These are phyloP conservation scores for Boletus semigastroideus DNA, from an alignment of 1,284 basidiomycete genomes.

Conservation along the genomic window DNA sequence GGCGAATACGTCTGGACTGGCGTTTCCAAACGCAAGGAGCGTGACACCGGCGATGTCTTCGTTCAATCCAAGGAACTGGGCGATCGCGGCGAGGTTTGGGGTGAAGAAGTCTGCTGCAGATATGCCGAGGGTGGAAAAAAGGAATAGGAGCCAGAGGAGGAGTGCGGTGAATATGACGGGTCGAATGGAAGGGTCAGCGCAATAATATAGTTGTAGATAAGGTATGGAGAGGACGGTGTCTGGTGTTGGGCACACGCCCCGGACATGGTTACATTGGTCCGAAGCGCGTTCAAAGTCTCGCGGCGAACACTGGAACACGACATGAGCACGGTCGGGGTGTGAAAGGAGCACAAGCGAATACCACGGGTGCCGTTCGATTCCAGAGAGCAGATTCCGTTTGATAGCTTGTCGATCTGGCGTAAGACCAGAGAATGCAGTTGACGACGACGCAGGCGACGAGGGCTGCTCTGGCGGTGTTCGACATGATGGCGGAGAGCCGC, in stretches of 20 bases:
- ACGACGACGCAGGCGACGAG: slow-evolving; percentile 52
- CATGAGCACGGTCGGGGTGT: not conserved
- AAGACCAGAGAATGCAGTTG: slow-evolving; percentile 65
- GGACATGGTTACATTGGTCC: slow-evolving; percentile 67
- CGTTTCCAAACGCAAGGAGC: slow-evolving; percentile 92
- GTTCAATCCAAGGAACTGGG: slow-evolving; percentile 77
- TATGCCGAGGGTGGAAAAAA: slow-evolving; percentile 89
- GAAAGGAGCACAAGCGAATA: not conserved
- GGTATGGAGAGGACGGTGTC: slow-evolving; percentile 67
- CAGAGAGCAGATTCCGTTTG: not conserved
- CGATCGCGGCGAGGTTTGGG: slow-evolving; percentile 87
- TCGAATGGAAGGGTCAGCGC: slow-evolving; percentile 49
- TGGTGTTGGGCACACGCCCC: slow-evolving; percentile 50
- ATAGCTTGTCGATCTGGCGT: slow-evolving; percentile 40
- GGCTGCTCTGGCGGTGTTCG: slow-evolving; percentile 44
- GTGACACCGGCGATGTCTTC: slow-evolving; percentile 93
- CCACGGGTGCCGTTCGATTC: slow-evolving; percentile 15
- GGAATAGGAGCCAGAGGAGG: slow-evolving; percentile 76
- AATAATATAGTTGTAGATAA: slow-evolving; percentile 72
- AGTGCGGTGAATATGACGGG: slow-evolving; percentile 63
- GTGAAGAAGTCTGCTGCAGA: slow-evolving; percentile 95
- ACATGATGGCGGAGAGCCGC: slow-evolving; percentile 37
- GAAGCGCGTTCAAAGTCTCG: slow-evolving; percentile 45
- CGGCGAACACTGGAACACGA: slow-evolving; percentile 54
- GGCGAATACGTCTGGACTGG: slow-evolving; percentile 90